phyloP scores from a whole-genome alignment of 148 eudicot genomes.

The Vaccinium macrocarpon region DNA sequence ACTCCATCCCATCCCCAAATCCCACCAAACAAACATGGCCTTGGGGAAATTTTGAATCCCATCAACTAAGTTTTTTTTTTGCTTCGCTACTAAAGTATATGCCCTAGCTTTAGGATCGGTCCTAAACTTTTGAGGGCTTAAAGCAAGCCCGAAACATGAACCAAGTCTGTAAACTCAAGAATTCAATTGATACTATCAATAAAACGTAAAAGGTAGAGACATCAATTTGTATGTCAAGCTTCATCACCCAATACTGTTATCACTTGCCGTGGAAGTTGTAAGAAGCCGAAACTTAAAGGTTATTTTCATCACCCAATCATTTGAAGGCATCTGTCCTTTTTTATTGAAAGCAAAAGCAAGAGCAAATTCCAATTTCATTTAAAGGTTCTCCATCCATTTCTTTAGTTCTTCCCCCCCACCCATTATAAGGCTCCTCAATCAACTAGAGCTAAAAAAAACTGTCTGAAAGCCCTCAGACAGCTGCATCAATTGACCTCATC shows the following conservation, averaged over 20 bases:
- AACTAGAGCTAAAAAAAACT: background rate
- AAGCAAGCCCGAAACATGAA: too few species aligned
- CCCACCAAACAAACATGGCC: too few species aligned
- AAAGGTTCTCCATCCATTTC: background rate
- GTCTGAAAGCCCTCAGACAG: constrained; percentile 1
- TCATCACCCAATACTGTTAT: background rate
- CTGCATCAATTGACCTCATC: background rate
- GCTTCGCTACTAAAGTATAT: too few species aligned
- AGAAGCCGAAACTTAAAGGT: background rate
- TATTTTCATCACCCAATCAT: background rate
- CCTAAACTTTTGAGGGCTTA: too few species aligned
- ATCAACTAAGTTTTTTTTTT: too few species aligned
- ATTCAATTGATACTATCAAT: too few species aligned
- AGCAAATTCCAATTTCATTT: background rate
- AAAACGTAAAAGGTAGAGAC: background rate
- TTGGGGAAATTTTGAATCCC: too few species aligned
- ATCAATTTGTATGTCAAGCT: background rate
- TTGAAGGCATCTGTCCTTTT: background rate
- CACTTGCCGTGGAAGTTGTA: background rate
- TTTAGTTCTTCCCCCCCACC: background rate
- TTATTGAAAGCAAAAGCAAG: constrained; percentile 10
- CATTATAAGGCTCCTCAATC: background rate
- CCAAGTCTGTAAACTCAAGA: too few species aligned
- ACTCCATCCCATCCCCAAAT: too few species aligned
- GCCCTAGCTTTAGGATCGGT: too few species aligned